Conservation (phyloP, 225 moss, liverwort and hornwort genomes). For the Sphagnum tenellum region DNA sequence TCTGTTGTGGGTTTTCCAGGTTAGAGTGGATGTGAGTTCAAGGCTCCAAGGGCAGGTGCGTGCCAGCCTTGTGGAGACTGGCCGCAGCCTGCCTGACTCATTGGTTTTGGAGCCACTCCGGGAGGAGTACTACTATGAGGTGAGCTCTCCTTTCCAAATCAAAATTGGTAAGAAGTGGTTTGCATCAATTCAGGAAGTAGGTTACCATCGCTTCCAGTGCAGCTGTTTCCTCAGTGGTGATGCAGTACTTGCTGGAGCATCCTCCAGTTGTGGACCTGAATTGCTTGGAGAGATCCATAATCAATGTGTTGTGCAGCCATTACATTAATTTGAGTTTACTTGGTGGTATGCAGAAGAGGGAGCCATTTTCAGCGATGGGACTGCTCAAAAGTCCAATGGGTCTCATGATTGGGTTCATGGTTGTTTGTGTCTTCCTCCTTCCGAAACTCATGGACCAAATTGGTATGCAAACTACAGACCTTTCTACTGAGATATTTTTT, state of each 20-base stretch:
- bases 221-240: too few species aligned
- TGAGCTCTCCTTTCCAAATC: conserved; percentile 5
- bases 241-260: too few species aligned
- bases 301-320: too few species aligned
- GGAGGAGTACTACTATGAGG: conserved; percentile 85
- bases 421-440: conserved; percentile 66
- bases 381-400: conserved; percentile 97
- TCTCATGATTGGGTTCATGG: conserved; percentile 87
- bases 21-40: conserved; percentile 91
- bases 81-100: conserved; percentile 43
- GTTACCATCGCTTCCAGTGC: too few species aligned
- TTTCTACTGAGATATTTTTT: too few species aligned
- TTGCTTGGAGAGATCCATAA: too few species aligned
- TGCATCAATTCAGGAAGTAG: too few species aligned
- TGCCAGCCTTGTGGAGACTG: conserved; percentile 67
- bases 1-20: conserved; percentile 23
- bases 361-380: conserved; percentile 65
- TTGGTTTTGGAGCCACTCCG: conserved; percentile 67
- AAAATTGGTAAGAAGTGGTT: too few species aligned
- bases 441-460: conserved; percentile 91
- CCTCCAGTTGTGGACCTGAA: too few species aligned
- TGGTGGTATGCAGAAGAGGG: conserved; percentile 55
- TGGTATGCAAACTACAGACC: conserved; percentile 16
- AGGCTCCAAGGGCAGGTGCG: conserved; percentile 78
- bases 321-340: too few species aligned